Evolutionary conservation across 768 basidiomycete species (phyloP), one percentile per base, ranked within the genome.

Genomic region (Hemileccinum impolitum): DNA sequence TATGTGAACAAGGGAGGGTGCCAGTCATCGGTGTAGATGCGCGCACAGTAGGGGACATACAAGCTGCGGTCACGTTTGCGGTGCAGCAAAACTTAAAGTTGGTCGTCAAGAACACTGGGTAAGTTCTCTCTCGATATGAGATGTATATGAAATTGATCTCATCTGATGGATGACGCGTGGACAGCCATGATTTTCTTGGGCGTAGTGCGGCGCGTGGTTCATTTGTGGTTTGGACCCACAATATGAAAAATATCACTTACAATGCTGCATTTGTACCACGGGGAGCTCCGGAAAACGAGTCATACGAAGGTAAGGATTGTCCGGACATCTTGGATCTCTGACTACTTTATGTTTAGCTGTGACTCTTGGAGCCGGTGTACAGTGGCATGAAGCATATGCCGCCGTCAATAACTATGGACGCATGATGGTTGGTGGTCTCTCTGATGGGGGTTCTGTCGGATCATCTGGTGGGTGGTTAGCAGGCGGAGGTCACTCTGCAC

Each of bases 391-490:
- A 45, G 72, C 72, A 0, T 80, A 79, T 48, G 60, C 58, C 2
- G 69, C 70, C 6, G 72, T 67, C 8, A 59, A 74, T n/a, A 52
- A 62, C 4, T 56, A 73, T n/a, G 67, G 65, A 0, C 69, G 72
- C 5, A 57, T 72, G 38, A 63, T 81, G 17, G 69, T 80, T 6
- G 80, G 80, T 6, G 78, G 73, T 9, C n/a, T 68, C 6, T 70
- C 70, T 8, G 11, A 31, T 0, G 67, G 68, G 6, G 75, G 70
- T 18, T 70, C 75, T 6, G 67, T 79, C 4, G 78, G 76, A 32
- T 71, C 78, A 6, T 70, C 72, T 7, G 78, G 76, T 30, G 78
- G 79, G 21, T 81, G 77, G 74, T 47, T 76, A 1, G 65, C 70
- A 30, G 79, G 79, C 17, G 79, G 75, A 3, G 77, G 79, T 4